Evolutionary conservation across 495 filamentous ascomycete species (phyloP).

Genomic region (Articulospora tetracladia): DNA sequence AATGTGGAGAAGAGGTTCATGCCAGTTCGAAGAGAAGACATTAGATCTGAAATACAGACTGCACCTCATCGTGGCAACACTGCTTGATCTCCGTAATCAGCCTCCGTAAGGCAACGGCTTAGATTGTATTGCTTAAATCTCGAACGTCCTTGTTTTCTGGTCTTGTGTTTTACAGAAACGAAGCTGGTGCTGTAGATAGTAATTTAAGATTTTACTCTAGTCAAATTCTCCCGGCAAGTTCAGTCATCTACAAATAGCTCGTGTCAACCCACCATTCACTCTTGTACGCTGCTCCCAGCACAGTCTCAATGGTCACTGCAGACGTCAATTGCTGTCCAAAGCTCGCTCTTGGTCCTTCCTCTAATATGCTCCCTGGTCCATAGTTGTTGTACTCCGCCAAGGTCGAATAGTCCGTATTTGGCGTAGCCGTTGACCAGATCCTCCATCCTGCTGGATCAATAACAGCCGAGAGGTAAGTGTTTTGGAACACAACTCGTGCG

Average conservation of each 20-base stretch:
- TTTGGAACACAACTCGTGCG: constrained; percentile 24
- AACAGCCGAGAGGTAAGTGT: constrained; percentile 22
- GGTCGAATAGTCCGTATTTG: constrained; percentile 16
- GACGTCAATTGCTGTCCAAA: constrained; percentile 12
- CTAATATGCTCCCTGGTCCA: constrained; percentile 20
- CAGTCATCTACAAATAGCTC: constrained; percentile 12
- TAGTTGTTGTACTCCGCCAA: constrained; percentile 26
- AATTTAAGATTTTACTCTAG: too few species aligned
- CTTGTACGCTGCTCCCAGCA: constrained; percentile 8
- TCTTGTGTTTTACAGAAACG: too few species aligned
- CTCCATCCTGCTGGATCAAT: constrained; percentile 26
- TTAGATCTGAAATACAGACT: too few species aligned
- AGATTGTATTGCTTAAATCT: too few species aligned
- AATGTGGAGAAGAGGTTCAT: too few species aligned
- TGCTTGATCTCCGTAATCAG: too few species aligned
- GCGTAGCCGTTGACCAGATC: constrained; percentile 19
- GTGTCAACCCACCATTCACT: constrained; percentile 17
- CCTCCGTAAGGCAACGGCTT: too few species aligned
- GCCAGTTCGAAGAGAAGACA: too few species aligned
- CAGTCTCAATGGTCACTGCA: constrained; percentile 7
- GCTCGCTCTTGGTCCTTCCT: constrained; percentile 15
- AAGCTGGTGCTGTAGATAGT: too few species aligned
- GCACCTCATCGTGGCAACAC: too few species aligned
- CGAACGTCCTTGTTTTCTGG: too few species aligned
- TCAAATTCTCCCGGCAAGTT: too few species aligned